These are phyloP conservation scores for Candolleomyces eurysporus DNA, from an alignment of 768 basidiomycete genomes.

Conservation along the genomic window DNA sequence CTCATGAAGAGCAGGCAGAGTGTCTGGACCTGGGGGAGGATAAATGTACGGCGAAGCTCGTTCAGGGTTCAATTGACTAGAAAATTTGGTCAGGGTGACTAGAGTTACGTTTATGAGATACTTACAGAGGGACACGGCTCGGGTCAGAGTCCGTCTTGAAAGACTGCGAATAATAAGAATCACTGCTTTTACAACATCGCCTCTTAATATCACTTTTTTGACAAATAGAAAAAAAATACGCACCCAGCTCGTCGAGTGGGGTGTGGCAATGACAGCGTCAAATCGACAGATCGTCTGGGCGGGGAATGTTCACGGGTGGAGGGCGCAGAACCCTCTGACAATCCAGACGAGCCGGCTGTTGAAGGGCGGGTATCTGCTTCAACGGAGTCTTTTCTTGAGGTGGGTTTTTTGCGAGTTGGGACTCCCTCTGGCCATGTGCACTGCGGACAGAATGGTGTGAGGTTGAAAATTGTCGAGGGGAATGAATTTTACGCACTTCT, in stretches of 20 bases:
- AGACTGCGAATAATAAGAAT: slow-evolving; percentile 45
- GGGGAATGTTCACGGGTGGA: slow-evolving; percentile 68
- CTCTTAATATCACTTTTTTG: slow-evolving; percentile 12
- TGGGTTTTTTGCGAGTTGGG: slow-evolving; percentile 67
- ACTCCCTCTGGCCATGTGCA: slow-evolving; percentile 84
- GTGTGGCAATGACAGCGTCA: slow-evolving; percentile 38
- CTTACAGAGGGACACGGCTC: slow-evolving; percentile 48
- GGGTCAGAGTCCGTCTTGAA: slow-evolving; percentile 43
- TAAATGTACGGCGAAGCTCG: slow-evolving; percentile 46
- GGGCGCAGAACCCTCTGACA: slow-evolving; percentile 72
- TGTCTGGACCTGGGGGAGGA: slow-evolving; percentile 37
- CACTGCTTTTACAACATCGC: slow-evolving; percentile 26
- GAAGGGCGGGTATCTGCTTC: slow-evolving; percentile 59
- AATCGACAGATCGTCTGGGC: slow-evolving; percentile 47
- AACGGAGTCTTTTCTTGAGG: slow-evolving; percentile 53
- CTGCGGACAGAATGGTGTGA: slow-evolving; percentile 32
- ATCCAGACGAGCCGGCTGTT: slow-evolving; percentile 70
- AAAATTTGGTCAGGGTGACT: slow-evolving; percentile 14
- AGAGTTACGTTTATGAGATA: slow-evolving; percentile 8
- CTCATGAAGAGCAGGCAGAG: slow-evolving; percentile 53
- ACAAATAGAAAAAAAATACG: slow-evolving; percentile 15
- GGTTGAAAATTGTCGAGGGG: not conserved
- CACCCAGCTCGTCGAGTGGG: slow-evolving; percentile 39
- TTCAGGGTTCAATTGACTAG: slow-evolving; percentile 16
- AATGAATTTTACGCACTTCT: slow-evolving; percentile 50